These are phyloP conservation scores for Phytopythium litorale DNA, from an alignment of 352 stramenopile species.

Conservation along the genomic window DNA sequence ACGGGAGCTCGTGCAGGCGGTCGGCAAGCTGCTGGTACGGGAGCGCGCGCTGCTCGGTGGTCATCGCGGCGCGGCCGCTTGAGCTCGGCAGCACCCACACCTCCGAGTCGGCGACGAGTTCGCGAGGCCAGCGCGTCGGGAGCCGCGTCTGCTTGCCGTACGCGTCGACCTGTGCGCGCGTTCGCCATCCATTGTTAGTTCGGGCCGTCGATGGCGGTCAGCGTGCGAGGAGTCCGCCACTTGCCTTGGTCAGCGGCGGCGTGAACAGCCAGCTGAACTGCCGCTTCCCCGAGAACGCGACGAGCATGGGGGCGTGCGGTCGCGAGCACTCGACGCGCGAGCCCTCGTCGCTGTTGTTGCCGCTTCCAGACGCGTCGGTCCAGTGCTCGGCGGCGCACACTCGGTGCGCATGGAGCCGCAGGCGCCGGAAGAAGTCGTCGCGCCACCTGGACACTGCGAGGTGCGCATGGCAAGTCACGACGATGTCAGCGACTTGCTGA, in stretches of 20 bases:
- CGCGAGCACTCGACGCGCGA: slow-evolving; percentile 19
- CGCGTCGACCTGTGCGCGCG: slow-evolving; percentile 29
- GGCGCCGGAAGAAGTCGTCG: slow-evolving; percentile 49
- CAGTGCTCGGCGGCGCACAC: slow-evolving; percentile 45
- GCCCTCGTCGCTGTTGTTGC: neutral
- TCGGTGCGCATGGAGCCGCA: slow-evolving; percentile 47
- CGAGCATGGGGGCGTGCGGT: slow-evolving; percentile 58
- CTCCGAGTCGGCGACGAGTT: slow-evolving; percentile 54
- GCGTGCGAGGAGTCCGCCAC: neutral
- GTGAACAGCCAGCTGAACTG: slow-evolving; percentile 85
- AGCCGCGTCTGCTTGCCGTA: slow-evolving; percentile 55
- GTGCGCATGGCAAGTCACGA: neutral
- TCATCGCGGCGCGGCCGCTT: slow-evolving; percentile 81
- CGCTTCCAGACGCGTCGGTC: neutral
- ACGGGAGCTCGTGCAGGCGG: slow-evolving; percentile 55
- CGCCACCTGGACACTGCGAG: slow-evolving; percentile 58
- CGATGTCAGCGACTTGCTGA: neutral
- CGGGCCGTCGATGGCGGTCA: neutral
- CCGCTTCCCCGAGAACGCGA: slow-evolving; percentile 85
- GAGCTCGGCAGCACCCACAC: slow-evolving; percentile 84
- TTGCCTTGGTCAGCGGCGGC: slow-evolving; percentile 52
- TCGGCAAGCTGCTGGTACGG: slow-evolving; percentile 71
- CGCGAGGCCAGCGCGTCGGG: slow-evolving; percentile 63
- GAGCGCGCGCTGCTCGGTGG: slow-evolving; percentile 53
- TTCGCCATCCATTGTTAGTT: neutral